Conservation (phyloP, 371 early-diverging fungal genomes). For the Phascolomyces articulosus region DNA sequence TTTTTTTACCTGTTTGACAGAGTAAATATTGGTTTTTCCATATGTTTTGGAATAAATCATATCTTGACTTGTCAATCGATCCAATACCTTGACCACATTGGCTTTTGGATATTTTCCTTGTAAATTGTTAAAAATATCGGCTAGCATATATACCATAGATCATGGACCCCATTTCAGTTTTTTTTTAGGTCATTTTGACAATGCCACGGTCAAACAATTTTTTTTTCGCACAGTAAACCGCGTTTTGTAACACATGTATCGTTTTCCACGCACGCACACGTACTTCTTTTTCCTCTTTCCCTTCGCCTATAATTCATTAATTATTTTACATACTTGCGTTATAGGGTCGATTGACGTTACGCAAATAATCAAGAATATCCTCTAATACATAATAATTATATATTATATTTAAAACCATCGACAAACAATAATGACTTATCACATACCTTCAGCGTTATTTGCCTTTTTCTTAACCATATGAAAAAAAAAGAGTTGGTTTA, state of each 20-base stretch:
- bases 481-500: neutral
- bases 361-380: conserved; percentile 21
- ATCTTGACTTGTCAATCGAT: conserved; percentile 13
- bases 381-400: conserved; percentile 1
- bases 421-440: no score
- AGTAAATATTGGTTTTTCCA: conserved; percentile 22
- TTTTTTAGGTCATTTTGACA: no score
- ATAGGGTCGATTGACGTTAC: conserved; percentile 25
- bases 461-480: conserved; percentile 1
- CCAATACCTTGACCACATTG: conserved; percentile 14
- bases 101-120: conserved; percentile 21
- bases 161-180: no score
- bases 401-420: no score
- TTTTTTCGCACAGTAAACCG: neutral
- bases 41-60: conserved; percentile 13
- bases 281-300: no score
- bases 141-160: no score
- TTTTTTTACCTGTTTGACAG: conserved; percentile 17
- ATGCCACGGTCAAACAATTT: no score
- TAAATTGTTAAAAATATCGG: conserved; percentile 26
- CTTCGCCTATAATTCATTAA: no score
- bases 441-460: conserved; percentile 1
- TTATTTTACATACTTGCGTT: conserved; percentile 23
- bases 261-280: no score
- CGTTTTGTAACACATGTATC: neutral